These are phyloP conservation scores for Lentinula sp. DNA, from an alignment of 768 basidiomycete genomes.

Conservation along the genomic window DNA sequence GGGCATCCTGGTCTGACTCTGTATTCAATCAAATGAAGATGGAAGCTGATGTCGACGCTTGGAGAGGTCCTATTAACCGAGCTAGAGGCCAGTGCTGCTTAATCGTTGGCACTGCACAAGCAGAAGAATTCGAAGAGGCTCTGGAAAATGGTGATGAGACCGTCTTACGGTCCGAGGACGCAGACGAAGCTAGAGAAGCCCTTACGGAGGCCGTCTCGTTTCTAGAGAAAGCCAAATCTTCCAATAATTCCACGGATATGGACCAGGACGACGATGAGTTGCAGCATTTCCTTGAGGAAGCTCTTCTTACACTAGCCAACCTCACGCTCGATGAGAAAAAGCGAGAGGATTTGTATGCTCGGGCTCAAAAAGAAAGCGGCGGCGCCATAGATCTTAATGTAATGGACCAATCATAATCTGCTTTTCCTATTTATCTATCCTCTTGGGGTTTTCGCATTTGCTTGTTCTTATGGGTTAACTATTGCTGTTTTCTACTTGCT, in stretches of 20 bases:
- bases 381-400: conserved; percentile 27
- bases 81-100: conserved; percentile 53
- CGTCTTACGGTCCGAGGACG: conserved; percentile 39
- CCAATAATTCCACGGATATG: not conserved
- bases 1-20: conserved; percentile 57
- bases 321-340: conserved; percentile 40
- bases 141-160: conserved; percentile 36
- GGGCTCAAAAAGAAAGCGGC: conserved; percentile 44
- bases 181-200: conserved; percentile 49
- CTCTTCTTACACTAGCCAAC: conserved; percentile 54
- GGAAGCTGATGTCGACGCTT: conserved; percentile 48
- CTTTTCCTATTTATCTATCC: not conserved
- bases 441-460: not conserved
- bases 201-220: conserved; percentile 37
- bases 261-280: conserved; percentile 1
- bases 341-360: conserved; percentile 45
- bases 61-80: conserved; percentile 37
- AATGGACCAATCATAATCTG: conserved; percentile 18
- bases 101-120: conserved; percentile 46
- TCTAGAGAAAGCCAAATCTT: conserved; percentile 24
- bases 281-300: conserved; percentile 39
- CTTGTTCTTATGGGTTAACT: not conserved
- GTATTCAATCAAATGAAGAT: conserved; percentile 60
- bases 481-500: not conserved
- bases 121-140: conserved; percentile 41